A percentile compares a stretch with the other conserved stretches of the same genome.
These are phyloP conservation scores for Calonectria naviculata DNA, from an alignment of 2,329 filamentous ascomycete species.

Conservation along the genomic window DNA sequence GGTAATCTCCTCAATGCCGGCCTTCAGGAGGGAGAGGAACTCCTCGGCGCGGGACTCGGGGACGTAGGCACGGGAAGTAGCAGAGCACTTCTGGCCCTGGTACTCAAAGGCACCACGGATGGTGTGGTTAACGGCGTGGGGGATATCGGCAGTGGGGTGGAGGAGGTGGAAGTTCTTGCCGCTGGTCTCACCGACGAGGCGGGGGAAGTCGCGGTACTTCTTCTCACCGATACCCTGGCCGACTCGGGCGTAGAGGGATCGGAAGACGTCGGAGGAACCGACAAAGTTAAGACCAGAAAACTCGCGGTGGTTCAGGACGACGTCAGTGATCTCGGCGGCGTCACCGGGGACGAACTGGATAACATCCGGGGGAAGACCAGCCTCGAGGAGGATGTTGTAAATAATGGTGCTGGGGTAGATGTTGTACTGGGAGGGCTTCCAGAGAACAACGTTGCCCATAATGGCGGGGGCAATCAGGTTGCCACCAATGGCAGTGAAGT, in stretches of 20 bases:
- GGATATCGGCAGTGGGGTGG: constrained; percentile 79
- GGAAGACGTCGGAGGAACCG: constrained; percentile 91
- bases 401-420: constrained; percentile 90
- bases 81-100: constrained; percentile 92
- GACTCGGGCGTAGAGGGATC: constrained; percentile 87
- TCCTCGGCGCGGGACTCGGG: constrained; percentile 79
- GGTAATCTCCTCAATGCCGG: constrained; percentile 75
- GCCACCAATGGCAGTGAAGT: constrained; percentile 93
- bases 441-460: constrained; percentile 94
- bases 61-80: constrained; percentile 83
- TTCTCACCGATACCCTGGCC: constrained; percentile 83
- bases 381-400: constrained; percentile 90
- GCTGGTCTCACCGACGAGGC: constrained; percentile 90
- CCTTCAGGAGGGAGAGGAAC: constrained; percentile 73
- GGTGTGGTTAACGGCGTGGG: constrained; percentile 85
- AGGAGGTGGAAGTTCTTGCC: constrained; percentile 95
- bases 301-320: constrained; percentile 78
- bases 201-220: constrained; percentile 85
- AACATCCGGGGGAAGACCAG: constrained; percentile 87
- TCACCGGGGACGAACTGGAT: constrained; percentile 95
- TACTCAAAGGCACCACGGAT: constrained; percentile 90
- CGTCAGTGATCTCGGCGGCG: constrained; percentile 83
- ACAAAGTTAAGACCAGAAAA: constrained; percentile 96
- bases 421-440: constrained; percentile 92
- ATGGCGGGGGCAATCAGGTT: constrained; percentile 88